Percentiles rank a stretch among this genome's conserved stretches.
These are phyloP conservation scores for Clitoria ternatea DNA, from an alignment of 306 rosid genomes.

Conservation along the genomic window DNA sequence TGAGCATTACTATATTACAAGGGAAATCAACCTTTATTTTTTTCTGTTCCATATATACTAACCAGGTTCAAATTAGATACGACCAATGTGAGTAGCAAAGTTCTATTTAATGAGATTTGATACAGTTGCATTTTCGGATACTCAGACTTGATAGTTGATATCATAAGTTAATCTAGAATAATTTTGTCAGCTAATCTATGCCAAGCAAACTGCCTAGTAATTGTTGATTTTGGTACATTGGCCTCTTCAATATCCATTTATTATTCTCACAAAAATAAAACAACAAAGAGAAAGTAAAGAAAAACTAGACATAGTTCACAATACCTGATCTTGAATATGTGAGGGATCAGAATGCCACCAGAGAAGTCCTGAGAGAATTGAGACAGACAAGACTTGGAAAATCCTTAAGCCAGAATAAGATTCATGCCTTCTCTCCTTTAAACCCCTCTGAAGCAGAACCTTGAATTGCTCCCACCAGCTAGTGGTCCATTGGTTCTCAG, in stretches of 20 bases:
- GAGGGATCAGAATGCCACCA: constrained; percentile 77
- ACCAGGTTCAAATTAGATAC: no score
- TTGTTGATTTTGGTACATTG: not conserved
- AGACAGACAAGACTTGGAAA: constrained; percentile 72
- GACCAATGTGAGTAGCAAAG: no score
- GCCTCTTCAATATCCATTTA: not conserved
- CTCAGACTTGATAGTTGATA: no score
- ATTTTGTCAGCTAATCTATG: no score
- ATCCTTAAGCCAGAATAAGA: constrained; percentile 71
- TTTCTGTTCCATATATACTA: no score
- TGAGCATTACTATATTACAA: not conserved
- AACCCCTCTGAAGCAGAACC: constrained; percentile 66
- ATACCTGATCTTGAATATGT: constrained; percentile 69
- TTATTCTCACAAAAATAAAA: not conserved
- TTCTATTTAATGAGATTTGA: no score
- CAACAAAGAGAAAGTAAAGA: not conserved
- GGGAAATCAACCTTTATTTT: not conserved
- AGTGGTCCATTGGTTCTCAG: constrained; percentile 55
- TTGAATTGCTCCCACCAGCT: constrained; percentile 73
- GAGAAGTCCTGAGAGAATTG: constrained; percentile 65
- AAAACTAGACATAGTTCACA: not conserved
- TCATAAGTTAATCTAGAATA: no score
- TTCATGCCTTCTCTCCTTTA: constrained; percentile 69
- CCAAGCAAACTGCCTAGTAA: not conserved
- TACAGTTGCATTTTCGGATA: no score